Evolutionary conservation across 352 stramenopile genomes (phyloP).

Genomic region (Phytophthora multivora): DNA sequence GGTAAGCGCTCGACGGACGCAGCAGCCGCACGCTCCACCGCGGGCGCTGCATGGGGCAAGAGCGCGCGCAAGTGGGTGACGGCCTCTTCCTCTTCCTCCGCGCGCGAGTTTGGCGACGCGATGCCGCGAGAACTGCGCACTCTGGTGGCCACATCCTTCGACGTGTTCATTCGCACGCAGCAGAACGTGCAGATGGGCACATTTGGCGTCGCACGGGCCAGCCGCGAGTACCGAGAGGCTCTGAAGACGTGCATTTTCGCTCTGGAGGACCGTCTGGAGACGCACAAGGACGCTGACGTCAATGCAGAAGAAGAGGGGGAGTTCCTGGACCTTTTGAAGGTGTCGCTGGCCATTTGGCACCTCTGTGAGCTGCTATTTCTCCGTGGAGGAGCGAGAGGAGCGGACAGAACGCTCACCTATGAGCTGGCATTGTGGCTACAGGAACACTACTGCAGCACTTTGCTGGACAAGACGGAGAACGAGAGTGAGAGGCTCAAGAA

Average conservation of each 20-base stretch:
- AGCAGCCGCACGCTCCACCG: constrained; percentile 26
- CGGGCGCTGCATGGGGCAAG: constrained; percentile 57
- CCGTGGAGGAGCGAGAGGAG: constrained; percentile 49
- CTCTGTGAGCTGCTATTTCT: constrained; percentile 81
- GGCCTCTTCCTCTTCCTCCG: constrained; percentile 2
- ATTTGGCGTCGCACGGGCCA: constrained; percentile 36
- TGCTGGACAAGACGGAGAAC: constrained; percentile 58
- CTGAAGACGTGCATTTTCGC: constrained; percentile 71
- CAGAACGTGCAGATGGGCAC: constrained; percentile 22
- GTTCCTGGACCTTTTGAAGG: constrained; percentile 74
- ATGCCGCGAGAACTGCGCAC: constrained; percentile 64
- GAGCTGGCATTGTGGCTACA: constrained; percentile 77
- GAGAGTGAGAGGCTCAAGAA: constrained; percentile 52
- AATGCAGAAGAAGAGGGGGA: constrained; percentile 43
- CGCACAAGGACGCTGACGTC: constrained; percentile 12
- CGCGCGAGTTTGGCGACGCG: constrained; percentile 24
- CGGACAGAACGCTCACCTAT: constrained; percentile 68
- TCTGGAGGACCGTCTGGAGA: constrained; percentile 56
- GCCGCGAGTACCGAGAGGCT: constrained; percentile 74
- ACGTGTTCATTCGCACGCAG: constrained; percentile 54
- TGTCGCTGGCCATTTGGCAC: constrained; percentile 80
- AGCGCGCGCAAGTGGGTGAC: constrained; percentile 49
- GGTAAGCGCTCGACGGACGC: constrained; percentile 16
- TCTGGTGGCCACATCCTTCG: constrained; percentile 64
- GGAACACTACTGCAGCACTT: constrained; percentile 66